Base-by-base conservation (phyloP, 140 eudicot species). In the Ambrosia hybrid region DNA sequence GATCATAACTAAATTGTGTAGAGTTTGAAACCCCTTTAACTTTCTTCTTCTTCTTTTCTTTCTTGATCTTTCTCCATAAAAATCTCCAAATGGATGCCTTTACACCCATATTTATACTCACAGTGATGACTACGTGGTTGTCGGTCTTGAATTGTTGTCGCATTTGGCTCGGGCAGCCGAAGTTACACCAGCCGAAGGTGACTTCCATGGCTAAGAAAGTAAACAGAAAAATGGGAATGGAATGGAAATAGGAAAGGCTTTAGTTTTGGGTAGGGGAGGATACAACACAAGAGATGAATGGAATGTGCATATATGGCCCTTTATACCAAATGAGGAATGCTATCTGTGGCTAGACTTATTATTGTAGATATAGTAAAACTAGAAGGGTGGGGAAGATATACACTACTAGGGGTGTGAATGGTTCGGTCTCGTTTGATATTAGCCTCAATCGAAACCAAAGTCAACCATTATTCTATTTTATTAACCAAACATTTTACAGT, bases 21-120 rank as follows among this genome's bases (percentile, higher is more conserved):
- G 92, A 70, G 34, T 57, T 68, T 6, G 78, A 37, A 34, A 52
- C 45, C 13, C 60, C 41, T 6, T 65, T 75, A 45, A 63, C 56
- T 36, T 52, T 70, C 64, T 59, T 83, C 53, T 61, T 60, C 15
- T 60, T 73, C 9, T 68, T 26, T 59, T 85, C 80, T 66, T 63
- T 81, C 84, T 82, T 87, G 9, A 80, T 68, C 79, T 78, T 85
- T 73, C 86, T 75, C 87, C 95, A 81, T 13, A 83, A 34, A 3
- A 70, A 11, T 52, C 71, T 81, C 95, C 91, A 88, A 12, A 57
- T 66, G 10, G 80, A 69, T 13, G 83, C 49, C 67, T 68, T 79
- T 7, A 82, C 73, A 30, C 76, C 72, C 6, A 62, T 14, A n/a
- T 70, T 12, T 64, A 70, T 51, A 38, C 72, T 51, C 41, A 55